Evolutionary conservation across 1,284 basidiomycete species (phyloP).

Genomic region (Cryptococcus wingfieldii): DNA sequence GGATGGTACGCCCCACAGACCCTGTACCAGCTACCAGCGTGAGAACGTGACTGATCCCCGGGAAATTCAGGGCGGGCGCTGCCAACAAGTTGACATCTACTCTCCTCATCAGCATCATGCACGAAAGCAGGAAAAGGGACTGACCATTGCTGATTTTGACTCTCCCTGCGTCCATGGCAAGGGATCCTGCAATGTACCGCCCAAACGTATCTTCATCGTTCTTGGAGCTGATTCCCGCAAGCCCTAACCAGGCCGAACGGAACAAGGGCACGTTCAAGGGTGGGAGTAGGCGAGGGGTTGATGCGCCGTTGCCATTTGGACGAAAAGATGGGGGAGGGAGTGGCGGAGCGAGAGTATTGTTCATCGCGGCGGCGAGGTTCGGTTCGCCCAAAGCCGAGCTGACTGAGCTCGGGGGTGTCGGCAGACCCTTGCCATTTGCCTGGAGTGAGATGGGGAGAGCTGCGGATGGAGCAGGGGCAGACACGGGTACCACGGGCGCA

Average conservation of each 20-base stretch:
- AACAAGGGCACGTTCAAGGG: constrained; percentile 27
- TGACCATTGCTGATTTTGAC: constrained; percentile 38
- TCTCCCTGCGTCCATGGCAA: constrained; percentile 15
- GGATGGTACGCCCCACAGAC: constrained; percentile 37
- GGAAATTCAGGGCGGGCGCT: constrained; percentile 32
- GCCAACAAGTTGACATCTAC: constrained; percentile 44
- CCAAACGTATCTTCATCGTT: constrained; percentile 27
- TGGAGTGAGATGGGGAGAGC: no score
- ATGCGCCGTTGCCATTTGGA: not conserved
- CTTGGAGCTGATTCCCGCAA: constrained; percentile 32
- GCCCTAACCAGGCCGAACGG: constrained; percentile 37
- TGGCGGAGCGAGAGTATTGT: constrained; percentile 1
- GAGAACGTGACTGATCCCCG: constrained; percentile 30
- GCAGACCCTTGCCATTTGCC: no score
- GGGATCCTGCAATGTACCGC: constrained; percentile 15
- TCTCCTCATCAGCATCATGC: not conserved
- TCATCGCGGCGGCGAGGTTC: no score
- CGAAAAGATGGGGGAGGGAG: constrained; percentile 4
- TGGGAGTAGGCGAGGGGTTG: constrained; percentile 11
- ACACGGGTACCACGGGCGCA: not conserved
- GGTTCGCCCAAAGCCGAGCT: no score
- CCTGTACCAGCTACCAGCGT: constrained; percentile 42
- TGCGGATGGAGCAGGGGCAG: not conserved
- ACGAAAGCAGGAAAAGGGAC: constrained; percentile 7
- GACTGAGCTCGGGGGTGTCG: not conserved